Base-by-base conservation (phyloP, 139 green algal species). In the Chlamydomonas schloesseri region DNA sequence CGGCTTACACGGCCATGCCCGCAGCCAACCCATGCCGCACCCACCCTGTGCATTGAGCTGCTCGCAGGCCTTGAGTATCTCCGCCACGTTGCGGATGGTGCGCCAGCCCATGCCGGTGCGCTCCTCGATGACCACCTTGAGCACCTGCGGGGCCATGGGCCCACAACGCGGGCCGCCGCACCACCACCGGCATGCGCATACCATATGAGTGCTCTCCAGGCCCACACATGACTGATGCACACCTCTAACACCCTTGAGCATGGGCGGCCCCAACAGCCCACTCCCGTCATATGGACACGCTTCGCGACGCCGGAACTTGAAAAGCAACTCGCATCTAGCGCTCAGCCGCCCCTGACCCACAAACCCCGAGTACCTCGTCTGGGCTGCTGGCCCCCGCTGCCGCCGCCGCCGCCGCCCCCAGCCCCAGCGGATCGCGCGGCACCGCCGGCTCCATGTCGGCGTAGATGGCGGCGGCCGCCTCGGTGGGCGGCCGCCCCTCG, bases 81-180 rank as follows among this genome's bases (percentile, higher is more conserved):
- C 42, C 15, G 34, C 14, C n/a, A 67, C 46, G n/a, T 84, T 84
- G 8, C 33, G 31, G n/a, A 84, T 68, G 28, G 28, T 74, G 33
- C 78, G 78, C 78, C 78, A 84, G 28, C 37, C 42, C 42, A 50
- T 10, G 18, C 29, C 62, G 8, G 65, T 17, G 8, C 78, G 64
- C 42, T 50, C 64, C 78, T 84, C 78, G 26, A 84, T 50, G 17
- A 84, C 64, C 64, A 84, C 78, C 37, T 64, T 65, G 37, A 84
- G 78, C 34, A 82, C 75, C 24, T 17, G 62, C 21, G 2, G 42
- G 6, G 42, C 42, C n/a, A n/a, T n/a, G n/a, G n/a, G n/a, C n/a
- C n/a, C n/a, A n/a, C n/a, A n/a, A n/a, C n/a, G n/a, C n/a, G n/a
- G n/a, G n/a, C 50, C 50, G 14, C 11, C 50, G 14, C 50, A 14